A percentile compares a stretch with the other conserved stretches of the same genome.
These are phyloP conservation scores for Plasmodium vivax DNA, from an alignment of 169 alveolate genomes.

Conservation along the genomic window DNA sequence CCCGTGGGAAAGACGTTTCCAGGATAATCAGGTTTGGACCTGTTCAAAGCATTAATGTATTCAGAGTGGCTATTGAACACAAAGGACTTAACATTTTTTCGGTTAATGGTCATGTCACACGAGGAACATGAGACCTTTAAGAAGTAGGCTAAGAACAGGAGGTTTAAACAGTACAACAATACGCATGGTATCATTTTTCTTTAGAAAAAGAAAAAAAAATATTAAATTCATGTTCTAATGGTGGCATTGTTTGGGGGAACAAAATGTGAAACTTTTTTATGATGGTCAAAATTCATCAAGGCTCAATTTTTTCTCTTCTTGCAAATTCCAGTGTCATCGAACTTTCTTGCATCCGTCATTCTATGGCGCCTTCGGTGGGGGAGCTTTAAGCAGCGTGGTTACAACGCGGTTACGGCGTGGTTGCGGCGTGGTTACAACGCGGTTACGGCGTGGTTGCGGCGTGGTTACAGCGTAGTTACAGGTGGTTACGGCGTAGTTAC, in stretches of 20 bases:
- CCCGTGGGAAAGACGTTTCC: neutral
- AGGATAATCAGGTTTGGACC: neutral
- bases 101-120: conserved; percentile 1
- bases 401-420: neutral
- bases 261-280: neutral
- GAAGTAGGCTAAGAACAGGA: conserved; percentile 4
- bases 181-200: conserved; percentile 47
- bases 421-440: neutral
- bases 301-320: neutral
- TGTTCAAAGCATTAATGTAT: neutral
- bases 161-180: neutral
- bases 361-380: neutral
- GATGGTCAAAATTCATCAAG: neutral
- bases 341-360: neutral
- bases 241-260: neutral
- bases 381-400: no score
- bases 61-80: neutral
- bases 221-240: neutral
- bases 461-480: no score
- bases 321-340: neutral
- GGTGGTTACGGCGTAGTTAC: neutral
- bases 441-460: neutral
- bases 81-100: neutral
- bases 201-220: conserved; percentile 2
- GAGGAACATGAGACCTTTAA: neutral